Percentiles rank a stretch among this genome's conserved stretches.
phyloP scores from a whole-genome alignment of 345 rosid genomes.

The Populus nigra region DNA sequence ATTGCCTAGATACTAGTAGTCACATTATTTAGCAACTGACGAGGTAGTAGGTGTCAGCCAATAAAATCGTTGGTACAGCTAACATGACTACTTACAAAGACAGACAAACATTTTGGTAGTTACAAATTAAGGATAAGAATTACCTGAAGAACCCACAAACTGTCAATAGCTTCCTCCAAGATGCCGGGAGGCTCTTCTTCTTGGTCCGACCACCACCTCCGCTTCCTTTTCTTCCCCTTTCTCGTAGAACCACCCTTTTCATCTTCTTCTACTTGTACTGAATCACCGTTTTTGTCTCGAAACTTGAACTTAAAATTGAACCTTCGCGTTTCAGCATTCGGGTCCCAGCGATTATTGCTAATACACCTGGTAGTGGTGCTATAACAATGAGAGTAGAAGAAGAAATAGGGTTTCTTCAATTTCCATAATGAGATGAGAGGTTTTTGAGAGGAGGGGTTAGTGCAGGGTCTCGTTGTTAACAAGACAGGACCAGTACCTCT shows the following conservation, averaged over 20 bases:
- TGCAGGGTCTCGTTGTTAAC: not conserved
- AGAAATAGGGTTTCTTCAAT: not conserved
- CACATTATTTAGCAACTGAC: no score
- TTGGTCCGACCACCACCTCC: conserved; percentile 35
- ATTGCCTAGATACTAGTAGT: no score
- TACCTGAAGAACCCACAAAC: conserved; percentile 50
- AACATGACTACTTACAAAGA: not conserved
- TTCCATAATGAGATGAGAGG: not conserved
- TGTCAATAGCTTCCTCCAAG: conserved; percentile 39
- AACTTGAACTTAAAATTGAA: conserved; percentile 19
- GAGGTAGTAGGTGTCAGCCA: not conserved
- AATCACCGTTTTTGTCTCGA: conserved; percentile 5
- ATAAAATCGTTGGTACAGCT: not conserved
- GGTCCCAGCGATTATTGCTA: conserved; percentile 21
- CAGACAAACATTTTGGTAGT: not conserved
- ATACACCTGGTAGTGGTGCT: conserved; percentile 1
- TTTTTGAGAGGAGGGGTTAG: not conserved
- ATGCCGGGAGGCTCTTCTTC: conserved; percentile 18
- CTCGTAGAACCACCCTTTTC: conserved; percentile 11
- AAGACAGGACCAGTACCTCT: conserved; percentile 1
- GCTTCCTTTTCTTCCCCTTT: conserved; percentile 13
- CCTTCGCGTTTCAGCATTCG: conserved; percentile 27
- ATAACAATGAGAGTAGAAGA: no score
- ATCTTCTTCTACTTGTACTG: not conserved
- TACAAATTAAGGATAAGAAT: not conserved